phyloP scores from a whole-genome alignment of 2,329 filamentous ascomycete species.

The Rhytidhysteron rufulum region DNA sequence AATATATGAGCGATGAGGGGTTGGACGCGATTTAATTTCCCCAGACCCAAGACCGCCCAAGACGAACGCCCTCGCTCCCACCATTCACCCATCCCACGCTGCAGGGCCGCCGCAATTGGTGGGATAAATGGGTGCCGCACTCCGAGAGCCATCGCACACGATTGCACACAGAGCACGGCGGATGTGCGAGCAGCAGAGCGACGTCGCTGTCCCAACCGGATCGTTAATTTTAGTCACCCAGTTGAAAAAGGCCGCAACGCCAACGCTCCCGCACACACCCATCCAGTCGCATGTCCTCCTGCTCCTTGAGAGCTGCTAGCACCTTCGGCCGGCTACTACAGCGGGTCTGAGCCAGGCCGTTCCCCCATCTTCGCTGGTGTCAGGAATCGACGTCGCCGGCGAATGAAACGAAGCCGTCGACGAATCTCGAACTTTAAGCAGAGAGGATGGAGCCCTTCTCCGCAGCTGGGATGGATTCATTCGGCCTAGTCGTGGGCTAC shows the following conservation, averaged over 20 bases:
- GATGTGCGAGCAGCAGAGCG: not conserved
- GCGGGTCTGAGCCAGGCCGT: constrained; percentile 10
- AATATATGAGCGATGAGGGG: constrained; percentile 1
- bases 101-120: constrained; percentile 17
- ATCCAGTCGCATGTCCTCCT: constrained; percentile 24
- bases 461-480: constrained; percentile 28
- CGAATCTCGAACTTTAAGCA: constrained; percentile 16
- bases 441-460: constrained; percentile 17
- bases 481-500: constrained; percentile 26
- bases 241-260: constrained; percentile 27
- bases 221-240: constrained; percentile 32
- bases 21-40: constrained; percentile 12
- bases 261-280: constrained; percentile 30
- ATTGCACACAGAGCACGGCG: not conserved
- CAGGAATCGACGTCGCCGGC: constrained; percentile 13
- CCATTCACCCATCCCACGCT: constrained; percentile 34
- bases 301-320: constrained; percentile 3
- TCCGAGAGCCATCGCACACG: constrained; percentile 6
- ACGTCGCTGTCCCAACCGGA: constrained; percentile 7
- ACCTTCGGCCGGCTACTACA: constrained; percentile 12
- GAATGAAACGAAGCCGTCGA: constrained; percentile 23
- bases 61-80: constrained; percentile 10
- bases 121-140: constrained; percentile 22
- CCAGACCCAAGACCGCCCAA: constrained; percentile 26
- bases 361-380: constrained; percentile 18